Percentiles rank a stretch among this genome's conserved stretches.
These are phyloP conservation scores for Dictyostelium discoideum DNA, from an alignment of 78 protist genomes.

Conservation along the genomic window DNA sequence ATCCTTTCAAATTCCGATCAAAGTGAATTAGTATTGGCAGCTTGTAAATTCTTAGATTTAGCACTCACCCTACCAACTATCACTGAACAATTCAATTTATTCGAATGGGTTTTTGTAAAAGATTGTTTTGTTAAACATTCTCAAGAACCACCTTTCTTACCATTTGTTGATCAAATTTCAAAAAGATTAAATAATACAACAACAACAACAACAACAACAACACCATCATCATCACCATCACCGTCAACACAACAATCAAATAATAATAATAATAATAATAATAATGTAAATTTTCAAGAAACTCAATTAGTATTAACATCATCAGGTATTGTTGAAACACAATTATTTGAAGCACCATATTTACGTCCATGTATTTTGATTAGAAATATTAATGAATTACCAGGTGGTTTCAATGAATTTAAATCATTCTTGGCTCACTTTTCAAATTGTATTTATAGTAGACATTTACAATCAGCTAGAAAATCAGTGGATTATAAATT, in stretches of 20 bases:
- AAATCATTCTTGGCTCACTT: constrained; percentile 51
- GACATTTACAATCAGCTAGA: constrained; percentile 18
- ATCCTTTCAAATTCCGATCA: constrained; percentile 18
- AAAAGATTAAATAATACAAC: background rate
- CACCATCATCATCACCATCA: background rate
- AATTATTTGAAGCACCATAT: background rate
- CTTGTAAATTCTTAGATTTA: constrained; percentile 71
- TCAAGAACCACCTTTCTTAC: constrained; percentile 52
- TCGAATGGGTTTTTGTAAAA: constrained; percentile 68
- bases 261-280: background rate
- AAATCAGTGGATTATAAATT: constrained; percentile 58
- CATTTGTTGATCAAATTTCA: constrained; percentile 54
- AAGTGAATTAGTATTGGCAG: constrained; percentile 36
- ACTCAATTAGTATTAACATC: constrained; percentile 15
- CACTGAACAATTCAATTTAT: constrained; percentile 64
- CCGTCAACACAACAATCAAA: background rate
- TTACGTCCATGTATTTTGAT: constrained; percentile 68
- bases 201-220: background rate
- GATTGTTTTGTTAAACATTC: constrained; percentile 62
- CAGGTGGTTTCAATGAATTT: constrained; percentile 47
- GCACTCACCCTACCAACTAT: constrained; percentile 53
- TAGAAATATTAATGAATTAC: constrained; percentile 29
- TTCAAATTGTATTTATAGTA: constrained; percentile 29
- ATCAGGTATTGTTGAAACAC: constrained; percentile 21
- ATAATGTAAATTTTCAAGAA: background rate